Base-by-base conservation (phyloP, 1,139 yeast genomes). In the Suhomyces guaymorum region DNA sequence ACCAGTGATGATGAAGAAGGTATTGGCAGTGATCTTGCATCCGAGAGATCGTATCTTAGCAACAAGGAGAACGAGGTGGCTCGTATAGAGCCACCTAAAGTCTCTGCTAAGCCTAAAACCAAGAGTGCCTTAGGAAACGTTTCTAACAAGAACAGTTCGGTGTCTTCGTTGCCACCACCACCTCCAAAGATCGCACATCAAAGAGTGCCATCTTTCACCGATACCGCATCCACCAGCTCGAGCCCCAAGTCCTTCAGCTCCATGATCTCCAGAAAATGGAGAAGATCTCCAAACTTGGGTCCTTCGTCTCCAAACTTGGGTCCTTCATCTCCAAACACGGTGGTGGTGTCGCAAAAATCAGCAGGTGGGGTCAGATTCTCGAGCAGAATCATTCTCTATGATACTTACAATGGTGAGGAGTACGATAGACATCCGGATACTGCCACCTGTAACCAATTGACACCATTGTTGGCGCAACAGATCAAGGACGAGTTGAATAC, bases 391-490 rank as follows among this genome's bases (percentile, higher is more conserved):
- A 77, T 88, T 9, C 73, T 92, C 32, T 92, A 82, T 59, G 96
- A 89, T 44, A 92, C 97, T 0, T 89, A 85, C 58, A 77, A 84
- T 42, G 82, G 83, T 30, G 80, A 77, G 12, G 96, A 87, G 48
- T 92, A 92, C 57, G 97, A 92, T 57, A 79, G 98, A 51, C 89
- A 84, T 46, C 97, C 97, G 0, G 97, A 89, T 46, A 73, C 83
- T 27, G 95, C 96, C 4, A 89, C 97, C 1, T 90, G 97, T 65
- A 89, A 90, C 60, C 89, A 84, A 54, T 70, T 90, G 59, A 90
- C 96, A 1, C 97, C 97, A 4, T 68, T 75, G 35, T 66, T 90
- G 55, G 97, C 97, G 0, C 92, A 86, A 59, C 81, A 80, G 61
- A 88, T 92, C 52, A 84, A 82, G 62, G 88, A 84, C 32, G 97